Conservation (phyloP, 371 early-diverging fungal genomes). For the Mortierella sp. region DNA sequence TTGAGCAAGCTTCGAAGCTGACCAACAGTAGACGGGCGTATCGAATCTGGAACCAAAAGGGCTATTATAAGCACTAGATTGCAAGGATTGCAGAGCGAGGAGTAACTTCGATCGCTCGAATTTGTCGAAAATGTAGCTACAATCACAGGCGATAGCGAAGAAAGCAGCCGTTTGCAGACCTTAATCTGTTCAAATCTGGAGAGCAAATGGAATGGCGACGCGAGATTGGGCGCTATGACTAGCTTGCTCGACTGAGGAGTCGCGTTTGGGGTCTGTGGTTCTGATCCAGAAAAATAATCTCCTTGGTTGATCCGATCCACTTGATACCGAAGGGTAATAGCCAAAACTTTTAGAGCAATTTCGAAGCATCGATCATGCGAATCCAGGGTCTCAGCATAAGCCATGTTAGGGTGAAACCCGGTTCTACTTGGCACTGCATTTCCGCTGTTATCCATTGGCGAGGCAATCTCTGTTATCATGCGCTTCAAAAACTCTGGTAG, state of each 20-base stretch:
- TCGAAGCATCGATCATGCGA: constrained; percentile 36
- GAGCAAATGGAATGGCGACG: too few species aligned
- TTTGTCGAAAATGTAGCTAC: constrained; percentile 9
- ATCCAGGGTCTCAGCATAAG: constrained; percentile 6
- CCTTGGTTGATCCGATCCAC: constrained; percentile 6
- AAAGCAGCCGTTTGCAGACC: constrained; percentile 31
- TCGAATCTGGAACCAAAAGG: constrained; percentile 30
- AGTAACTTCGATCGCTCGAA: constrained; percentile 16
- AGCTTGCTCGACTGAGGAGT: too few species aligned
- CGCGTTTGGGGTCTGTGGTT: too few species aligned
- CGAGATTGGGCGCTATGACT: too few species aligned
- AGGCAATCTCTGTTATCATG: constrained; percentile 9
- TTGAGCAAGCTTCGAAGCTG: constrained; percentile 32
- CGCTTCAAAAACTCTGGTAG: constrained; percentile 45
- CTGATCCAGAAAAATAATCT: too few species aligned
- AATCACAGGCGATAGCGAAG: constrained; percentile 23
- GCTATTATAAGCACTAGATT: constrained; percentile 24
- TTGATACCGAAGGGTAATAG: constrained; percentile 18
- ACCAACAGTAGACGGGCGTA: constrained; percentile 24
- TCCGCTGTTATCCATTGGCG: not conserved
- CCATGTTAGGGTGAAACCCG: constrained; percentile 2
- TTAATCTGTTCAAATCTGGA: not conserved
- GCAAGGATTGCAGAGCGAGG: constrained; percentile 39
- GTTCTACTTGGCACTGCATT: not conserved
- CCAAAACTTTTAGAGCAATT: constrained; percentile 40